Conservation (phyloP, 2,329 filamentous ascomycete species). For the Dactylellina parvicollis region DNA sequence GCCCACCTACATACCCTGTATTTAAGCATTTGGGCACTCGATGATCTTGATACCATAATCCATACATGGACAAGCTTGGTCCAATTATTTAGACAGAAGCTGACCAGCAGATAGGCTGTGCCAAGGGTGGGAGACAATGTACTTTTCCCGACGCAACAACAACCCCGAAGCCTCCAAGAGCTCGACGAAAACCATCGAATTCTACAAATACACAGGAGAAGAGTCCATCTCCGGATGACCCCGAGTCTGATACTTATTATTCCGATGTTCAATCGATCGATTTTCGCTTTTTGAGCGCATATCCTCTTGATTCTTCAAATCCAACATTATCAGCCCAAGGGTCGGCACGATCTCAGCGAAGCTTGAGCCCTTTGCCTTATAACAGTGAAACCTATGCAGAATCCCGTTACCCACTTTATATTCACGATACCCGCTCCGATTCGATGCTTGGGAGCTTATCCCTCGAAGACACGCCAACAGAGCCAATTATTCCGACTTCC, state of each 20-base stretch:
- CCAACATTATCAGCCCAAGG: constrained; percentile 39
- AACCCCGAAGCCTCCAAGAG: constrained; percentile 58
- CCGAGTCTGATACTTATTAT: constrained; percentile 63
- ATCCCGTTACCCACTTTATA: constrained; percentile 29
- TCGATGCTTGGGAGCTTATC: constrained; percentile 13
- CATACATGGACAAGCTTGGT: neutral
- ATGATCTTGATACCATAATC: no score
- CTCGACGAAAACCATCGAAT: constrained; percentile 54
- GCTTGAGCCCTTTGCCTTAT: constrained; percentile 36
- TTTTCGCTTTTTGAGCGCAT: constrained; percentile 59
- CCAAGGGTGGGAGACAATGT: constrained; percentile 90
- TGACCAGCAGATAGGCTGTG: constrained; percentile 72
- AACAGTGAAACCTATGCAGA: constrained; percentile 29
- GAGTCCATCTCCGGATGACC: constrained; percentile 67
- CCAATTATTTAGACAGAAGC: constrained; percentile 1
- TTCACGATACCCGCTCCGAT: constrained; percentile 30
- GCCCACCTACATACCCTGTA: no score
- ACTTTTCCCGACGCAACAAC: constrained; percentile 79
- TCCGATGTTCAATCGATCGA: constrained; percentile 55
- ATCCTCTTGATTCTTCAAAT: constrained; percentile 59
- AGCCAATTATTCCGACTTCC: constrained; percentile 63
- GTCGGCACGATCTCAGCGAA: constrained; percentile 44
- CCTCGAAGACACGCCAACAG: constrained; percentile 54
- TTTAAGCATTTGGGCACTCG: constrained; percentile 16
- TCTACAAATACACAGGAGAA: constrained; percentile 50